Evolutionary conservation across 2,329 filamentous ascomycete species (phyloP).

Genomic region (Penicillium sp.): DNA sequence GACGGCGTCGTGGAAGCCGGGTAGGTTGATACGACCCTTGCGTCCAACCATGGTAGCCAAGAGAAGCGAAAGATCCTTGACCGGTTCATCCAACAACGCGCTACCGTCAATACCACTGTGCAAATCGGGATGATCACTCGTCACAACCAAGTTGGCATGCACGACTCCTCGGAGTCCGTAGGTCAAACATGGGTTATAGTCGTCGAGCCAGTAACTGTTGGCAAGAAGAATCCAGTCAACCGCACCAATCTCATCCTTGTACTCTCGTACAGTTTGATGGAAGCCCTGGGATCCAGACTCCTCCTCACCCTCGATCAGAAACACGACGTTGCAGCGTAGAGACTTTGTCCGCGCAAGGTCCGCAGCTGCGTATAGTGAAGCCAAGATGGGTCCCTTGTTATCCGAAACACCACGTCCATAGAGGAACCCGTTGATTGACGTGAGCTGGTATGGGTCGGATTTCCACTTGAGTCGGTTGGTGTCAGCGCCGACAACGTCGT

Average conservation of each 20-base stretch:
- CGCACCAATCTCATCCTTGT: slow-evolving; percentile 81
- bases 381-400: slow-evolving; percentile 94
- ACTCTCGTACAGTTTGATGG: slow-evolving; percentile 71
- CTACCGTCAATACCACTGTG: slow-evolving; percentile 98
- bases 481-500: slow-evolving; percentile 92
- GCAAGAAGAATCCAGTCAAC: slow-evolving; percentile 93
- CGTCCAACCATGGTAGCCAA: slow-evolving; percentile 78
- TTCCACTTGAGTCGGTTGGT: slow-evolving; percentile 79
- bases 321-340: slow-evolving; percentile 83
- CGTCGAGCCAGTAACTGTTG: slow-evolving; percentile 98
- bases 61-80: slow-evolving; percentile 85
- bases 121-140: slow-evolving; percentile 81
- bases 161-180: slow-evolving; percentile 93
- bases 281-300: slow-evolving; percentile 93
- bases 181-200: slow-evolving; percentile 90
- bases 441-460: slow-evolving; percentile 83
- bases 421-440: slow-evolving; percentile 84
- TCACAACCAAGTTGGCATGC: slow-evolving; percentile 84
- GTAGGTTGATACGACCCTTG: slow-evolving; percentile 78
- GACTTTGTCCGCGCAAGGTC: slow-evolving; percentile 82
- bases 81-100: slow-evolving; percentile 80
- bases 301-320: slow-evolving; percentile 95
- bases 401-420: slow-evolving; percentile 97
- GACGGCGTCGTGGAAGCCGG: slow-evolving; percentile 84
- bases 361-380: slow-evolving; percentile 88